These are phyloP conservation scores for Penicillium pancosmium DNA, from an alignment of 495 filamentous ascomycete species.

Conservation along the genomic window DNA sequence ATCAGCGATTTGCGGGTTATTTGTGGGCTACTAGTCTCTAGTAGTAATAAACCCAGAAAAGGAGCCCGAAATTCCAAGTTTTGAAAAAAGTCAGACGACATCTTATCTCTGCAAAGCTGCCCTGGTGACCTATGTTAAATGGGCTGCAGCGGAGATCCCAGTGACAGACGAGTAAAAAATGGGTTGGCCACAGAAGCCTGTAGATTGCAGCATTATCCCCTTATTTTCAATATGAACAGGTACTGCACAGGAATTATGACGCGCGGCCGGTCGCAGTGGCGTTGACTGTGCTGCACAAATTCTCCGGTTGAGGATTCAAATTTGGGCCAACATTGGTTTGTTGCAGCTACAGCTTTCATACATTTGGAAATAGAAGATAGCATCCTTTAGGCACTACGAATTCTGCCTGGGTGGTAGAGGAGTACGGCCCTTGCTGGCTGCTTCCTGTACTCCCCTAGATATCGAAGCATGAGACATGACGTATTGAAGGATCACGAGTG, in stretches of 20 bases:
- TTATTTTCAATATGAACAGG: constrained; percentile 22
- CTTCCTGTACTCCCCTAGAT: constrained; percentile 22
- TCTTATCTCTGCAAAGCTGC: constrained; percentile 2
- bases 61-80: not conserved
- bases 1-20: no score
- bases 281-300: constrained; percentile 20
- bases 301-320: constrained; percentile 14
- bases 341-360: constrained; percentile 11
- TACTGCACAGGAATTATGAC: constrained; percentile 29
- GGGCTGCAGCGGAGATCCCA: constrained; percentile 22
- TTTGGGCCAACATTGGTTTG: constrained; percentile 16
- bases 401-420: constrained; percentile 2
- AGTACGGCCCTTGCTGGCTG: constrained; percentile 14
- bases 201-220: not conserved
- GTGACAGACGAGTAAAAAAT: constrained; percentile 9
- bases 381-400: not conserved
- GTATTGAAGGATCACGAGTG: constrained; percentile 19
- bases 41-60: not conserved
- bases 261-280: constrained; percentile 26
- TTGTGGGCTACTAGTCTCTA: no score
- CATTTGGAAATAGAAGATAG: not conserved
- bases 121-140: constrained; percentile 10
- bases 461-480: constrained; percentile 21
- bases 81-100: not conserved
- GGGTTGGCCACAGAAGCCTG: not conserved